Evolutionary conservation across 768 basidiomycete genomes (phyloP).

Genomic region (Coprinellus micaceus): DNA sequence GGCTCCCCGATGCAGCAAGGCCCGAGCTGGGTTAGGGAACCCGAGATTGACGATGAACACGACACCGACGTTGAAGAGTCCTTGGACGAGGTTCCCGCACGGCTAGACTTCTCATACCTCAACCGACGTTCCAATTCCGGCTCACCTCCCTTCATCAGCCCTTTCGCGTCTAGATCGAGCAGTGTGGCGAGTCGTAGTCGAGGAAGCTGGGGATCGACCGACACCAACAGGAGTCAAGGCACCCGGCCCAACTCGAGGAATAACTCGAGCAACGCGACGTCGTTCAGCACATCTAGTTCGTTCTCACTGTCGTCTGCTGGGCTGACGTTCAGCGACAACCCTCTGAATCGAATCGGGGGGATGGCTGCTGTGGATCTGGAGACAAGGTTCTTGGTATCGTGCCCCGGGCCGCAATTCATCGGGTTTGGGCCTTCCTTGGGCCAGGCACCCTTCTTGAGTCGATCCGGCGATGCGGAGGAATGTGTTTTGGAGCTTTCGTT

Average conservation of each 20-base stretch:
- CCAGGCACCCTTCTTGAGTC: neutral
- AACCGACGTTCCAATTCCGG: neutral
- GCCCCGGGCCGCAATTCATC: neutral
- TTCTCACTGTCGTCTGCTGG: neutral
- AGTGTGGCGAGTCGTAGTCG: neutral
- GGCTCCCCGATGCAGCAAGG: too few species aligned
- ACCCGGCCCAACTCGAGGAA: neutral
- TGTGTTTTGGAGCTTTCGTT: conserved; percentile 1
- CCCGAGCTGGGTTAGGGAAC: too few species aligned
- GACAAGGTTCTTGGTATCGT: neutral
- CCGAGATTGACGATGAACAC: neutral
- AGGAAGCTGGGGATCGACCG: neutral
- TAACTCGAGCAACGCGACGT: neutral
- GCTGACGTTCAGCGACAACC: conserved; percentile 3
- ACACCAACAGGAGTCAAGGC: neutral
- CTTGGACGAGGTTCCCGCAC: neutral
- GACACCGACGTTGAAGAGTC: neutral
- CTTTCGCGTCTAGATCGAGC: conserved; percentile 6
- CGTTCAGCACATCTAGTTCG: conserved; percentile 1
- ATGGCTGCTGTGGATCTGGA: neutral
- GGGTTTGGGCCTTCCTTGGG: too few species aligned
- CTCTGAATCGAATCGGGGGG: neutral
- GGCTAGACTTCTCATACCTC: neutral
- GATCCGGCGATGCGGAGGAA: neutral
- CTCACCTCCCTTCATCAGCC: conserved; percentile 7